Percentiles rank a stretch among this genome's conserved stretches.
phyloP scores from a whole-genome alignment of 73 alveolate species.

The Halteria grandinella region DNA sequence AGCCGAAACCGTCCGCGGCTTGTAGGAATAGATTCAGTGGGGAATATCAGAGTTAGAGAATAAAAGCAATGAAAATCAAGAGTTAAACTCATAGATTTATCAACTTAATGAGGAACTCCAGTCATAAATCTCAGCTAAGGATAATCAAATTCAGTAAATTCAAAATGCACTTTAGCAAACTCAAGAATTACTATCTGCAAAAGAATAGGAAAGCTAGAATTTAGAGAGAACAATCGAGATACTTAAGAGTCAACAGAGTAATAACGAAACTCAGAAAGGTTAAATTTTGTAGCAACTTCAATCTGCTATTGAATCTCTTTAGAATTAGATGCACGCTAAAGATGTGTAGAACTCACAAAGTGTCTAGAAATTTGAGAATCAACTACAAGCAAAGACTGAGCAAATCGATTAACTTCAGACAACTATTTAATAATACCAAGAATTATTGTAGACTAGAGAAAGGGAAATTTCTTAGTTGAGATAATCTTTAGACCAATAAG shows the following conservation, averaged over 20 bases:
- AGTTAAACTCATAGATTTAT: not conserved
- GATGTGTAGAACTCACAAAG: too few species aligned
- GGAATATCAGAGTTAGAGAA: not conserved
- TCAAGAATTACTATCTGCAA: not conserved
- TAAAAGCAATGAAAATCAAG: not conserved
- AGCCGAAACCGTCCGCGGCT: not conserved
- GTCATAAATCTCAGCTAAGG: not conserved
- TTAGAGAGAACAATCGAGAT: not conserved
- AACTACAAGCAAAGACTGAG: too few species aligned
- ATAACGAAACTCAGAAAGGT: not conserved
- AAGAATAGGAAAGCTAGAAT: not conserved
- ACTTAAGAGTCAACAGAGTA: not conserved
- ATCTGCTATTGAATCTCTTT: too few species aligned
- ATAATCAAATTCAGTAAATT: not conserved
- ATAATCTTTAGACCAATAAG: too few species aligned
- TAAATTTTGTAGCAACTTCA: too few species aligned
- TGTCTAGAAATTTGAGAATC: too few species aligned
- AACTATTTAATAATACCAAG: too few species aligned
- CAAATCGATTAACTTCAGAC: too few species aligned
- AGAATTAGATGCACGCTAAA: too few species aligned
- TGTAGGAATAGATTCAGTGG: not conserved
- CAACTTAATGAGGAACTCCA: conserved; percentile 1
- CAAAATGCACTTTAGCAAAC: not conserved
- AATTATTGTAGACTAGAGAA: too few species aligned
- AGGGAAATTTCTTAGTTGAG: too few species aligned